A percentile compares a stretch with the other conserved stretches of the same genome.
Evolutionary conservation across 257 asterid species (phyloP).

Genomic region (Solanum corneliomulleri): DNA sequence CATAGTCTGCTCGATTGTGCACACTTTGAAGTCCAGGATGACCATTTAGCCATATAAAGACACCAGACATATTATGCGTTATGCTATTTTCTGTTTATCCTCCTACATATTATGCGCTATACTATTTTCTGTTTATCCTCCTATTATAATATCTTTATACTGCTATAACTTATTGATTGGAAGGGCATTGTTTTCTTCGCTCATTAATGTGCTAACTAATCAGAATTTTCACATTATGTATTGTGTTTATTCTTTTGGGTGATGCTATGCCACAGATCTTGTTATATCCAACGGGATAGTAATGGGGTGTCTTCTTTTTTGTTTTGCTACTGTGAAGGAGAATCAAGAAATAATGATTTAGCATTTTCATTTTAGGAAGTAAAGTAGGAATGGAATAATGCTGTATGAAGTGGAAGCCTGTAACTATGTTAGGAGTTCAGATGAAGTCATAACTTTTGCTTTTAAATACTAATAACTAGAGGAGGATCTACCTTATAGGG

Average conservation of each 20-base stretch:
- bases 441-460: not conserved
- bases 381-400: not conserved
- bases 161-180: not conserved
- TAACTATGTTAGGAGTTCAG: not conserved
- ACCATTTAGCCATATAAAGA: not conserved
- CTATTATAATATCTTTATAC: not conserved
- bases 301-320: not conserved
- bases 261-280: not conserved
- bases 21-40: not conserved
- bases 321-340: not conserved
- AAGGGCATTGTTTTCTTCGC: not conserved
- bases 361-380: not conserved
- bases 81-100: not conserved
- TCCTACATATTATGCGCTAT: not conserved
- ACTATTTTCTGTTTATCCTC: not conserved
- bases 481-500: not conserved
- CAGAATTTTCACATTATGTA: not conserved
- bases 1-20: not conserved
- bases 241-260: not conserved
- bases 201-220: not conserved
- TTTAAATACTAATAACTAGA: not conserved
- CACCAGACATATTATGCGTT: not conserved
- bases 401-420: not conserved
- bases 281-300: not conserved
- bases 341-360: not conserved